These are phyloP conservation scores for Monosporascus sp. DNA, from an alignment of 2,329 filamentous ascomycete genomes.

Conservation along the genomic window DNA sequence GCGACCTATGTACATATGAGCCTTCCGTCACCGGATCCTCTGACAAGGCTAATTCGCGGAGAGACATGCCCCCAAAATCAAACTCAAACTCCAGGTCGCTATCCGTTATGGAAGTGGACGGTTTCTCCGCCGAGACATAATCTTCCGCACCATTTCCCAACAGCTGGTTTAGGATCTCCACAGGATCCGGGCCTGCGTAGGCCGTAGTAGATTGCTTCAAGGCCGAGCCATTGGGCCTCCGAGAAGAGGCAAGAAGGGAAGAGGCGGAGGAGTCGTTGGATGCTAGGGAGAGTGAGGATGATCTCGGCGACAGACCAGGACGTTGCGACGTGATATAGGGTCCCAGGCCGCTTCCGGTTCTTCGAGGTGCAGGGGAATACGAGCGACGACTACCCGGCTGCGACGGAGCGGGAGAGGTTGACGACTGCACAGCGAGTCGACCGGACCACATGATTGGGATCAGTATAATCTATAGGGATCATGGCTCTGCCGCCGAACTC, in stretches of 20 bases:
- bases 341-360: constrained; percentile 62
- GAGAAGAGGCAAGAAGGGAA: constrained; percentile 59
- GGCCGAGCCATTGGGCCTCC: constrained; percentile 61
- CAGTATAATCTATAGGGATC: neutral
- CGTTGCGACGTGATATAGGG: constrained; percentile 62
- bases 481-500: neutral
- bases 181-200: constrained; percentile 58
- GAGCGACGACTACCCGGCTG: constrained; percentile 62
- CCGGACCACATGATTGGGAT: constrained; percentile 74
- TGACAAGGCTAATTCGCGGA: constrained; percentile 62
- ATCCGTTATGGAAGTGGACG: constrained; percentile 30
- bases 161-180: constrained; percentile 58
- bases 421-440: constrained; percentile 69
- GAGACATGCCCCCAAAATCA: constrained; percentile 72
- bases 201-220: constrained; percentile 53
- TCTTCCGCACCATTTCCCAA: constrained; percentile 24
- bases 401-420: constrained; percentile 42
- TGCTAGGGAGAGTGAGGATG: constrained; percentile 70
- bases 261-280: constrained; percentile 73
- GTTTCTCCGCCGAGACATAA: constrained; percentile 3
- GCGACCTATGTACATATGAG: constrained; percentile 40
- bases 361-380: constrained; percentile 64
- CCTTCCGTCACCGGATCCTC: constrained; percentile 18
- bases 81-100: constrained; percentile 60
- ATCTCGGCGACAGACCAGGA: constrained; percentile 59